Base-by-base conservation (phyloP, 2,329 filamentous ascomycete species). In the Lasiodiplodia hormozganensis region DNA sequence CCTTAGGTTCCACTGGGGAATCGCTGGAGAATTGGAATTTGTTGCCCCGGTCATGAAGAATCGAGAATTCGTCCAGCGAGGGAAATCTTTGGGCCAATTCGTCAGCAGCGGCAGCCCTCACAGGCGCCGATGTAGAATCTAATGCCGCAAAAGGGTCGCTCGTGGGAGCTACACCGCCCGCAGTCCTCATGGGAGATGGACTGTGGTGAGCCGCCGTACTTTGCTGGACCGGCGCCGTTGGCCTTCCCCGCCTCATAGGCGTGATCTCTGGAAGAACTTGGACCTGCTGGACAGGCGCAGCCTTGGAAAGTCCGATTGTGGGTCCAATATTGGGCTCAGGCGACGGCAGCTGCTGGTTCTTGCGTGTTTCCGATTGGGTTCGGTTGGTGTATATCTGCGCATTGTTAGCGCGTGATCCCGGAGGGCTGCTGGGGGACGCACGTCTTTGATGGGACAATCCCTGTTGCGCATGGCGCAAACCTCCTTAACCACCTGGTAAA, bases 141-240 rank as follows among this genome's bases (percentile, higher is more conserved):
- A 99, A 85, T 0, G 93, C 93, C 21, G 93, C 93, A 77, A 98
- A 99, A 0, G 96, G 96, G 78, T 99, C 96, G 57, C 87, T 89
- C 31, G 86, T 85, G 1, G 89, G 87, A 52, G 7, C 31, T 8
- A 5, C 31, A 10, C 7, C 43, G 11, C 43, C 43, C n/a, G 43
- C n/a, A 47, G 90, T 89, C 71, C 90, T 87, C 72, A 89, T 87
- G 0, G 93, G 91, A 5, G 92, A 93, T 8, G 89, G 86, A 73
- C 83, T 90, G 65, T 86, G 87, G 75, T 88, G 89, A 49, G 83
- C 78, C 38, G 73, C 73, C 25, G 72, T 72, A 53, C 69, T 73
- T 79, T 82, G 78, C 77, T 80, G 56, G 28, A 81, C 78, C 69
- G 85, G 83, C 21, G 82, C 86, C 4, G 85, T 84, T 5, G 94